Conservation (phyloP, 352 stramenopile species). For the Phytophthora cactorum region DNA sequence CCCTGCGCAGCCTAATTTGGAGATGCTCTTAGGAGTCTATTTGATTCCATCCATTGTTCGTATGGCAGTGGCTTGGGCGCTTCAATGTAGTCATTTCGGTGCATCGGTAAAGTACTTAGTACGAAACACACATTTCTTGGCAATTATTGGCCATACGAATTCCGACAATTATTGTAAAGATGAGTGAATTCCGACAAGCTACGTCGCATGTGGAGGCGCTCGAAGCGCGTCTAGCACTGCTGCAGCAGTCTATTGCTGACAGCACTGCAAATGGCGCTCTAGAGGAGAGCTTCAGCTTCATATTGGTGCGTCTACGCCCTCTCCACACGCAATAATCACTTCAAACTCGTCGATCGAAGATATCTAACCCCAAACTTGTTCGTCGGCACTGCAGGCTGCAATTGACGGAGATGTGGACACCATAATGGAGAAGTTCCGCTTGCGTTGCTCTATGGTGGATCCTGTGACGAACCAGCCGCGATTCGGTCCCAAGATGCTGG, state of each 20-base stretch:
- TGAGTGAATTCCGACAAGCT: slow-evolving; percentile 67
- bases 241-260: slow-evolving; percentile 22
- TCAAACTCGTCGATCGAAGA: background rate
- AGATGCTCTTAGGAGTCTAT: too few species aligned
- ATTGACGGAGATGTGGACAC: slow-evolving; percentile 38
- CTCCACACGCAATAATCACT: slow-evolving; percentile 5
- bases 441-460: slow-evolving; percentile 63
- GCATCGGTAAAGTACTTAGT: too few species aligned
- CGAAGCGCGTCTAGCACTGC: slow-evolving; percentile 39
- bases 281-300: slow-evolving; percentile 30
- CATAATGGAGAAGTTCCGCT: slow-evolving; percentile 61
- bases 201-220: slow-evolving; percentile 48
- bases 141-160: too few species aligned
- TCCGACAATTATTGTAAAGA: slow-evolving; percentile 12
- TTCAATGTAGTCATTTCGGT: too few species aligned
- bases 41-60: too few species aligned
- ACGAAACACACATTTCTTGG: too few species aligned
- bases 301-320: slow-evolving; percentile 32
- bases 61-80: too few species aligned
- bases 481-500: slow-evolving; percentile 81
- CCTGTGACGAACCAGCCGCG: slow-evolving; percentile 73
- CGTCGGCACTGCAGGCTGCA: slow-evolving; percentile 8
- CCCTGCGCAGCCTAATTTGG: too few species aligned
- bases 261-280: background rate
- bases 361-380: background rate